phyloP scores from a whole-genome alignment of 2,329 filamentous ascomycete species.

The Tolypocladium tundrense region DNA sequence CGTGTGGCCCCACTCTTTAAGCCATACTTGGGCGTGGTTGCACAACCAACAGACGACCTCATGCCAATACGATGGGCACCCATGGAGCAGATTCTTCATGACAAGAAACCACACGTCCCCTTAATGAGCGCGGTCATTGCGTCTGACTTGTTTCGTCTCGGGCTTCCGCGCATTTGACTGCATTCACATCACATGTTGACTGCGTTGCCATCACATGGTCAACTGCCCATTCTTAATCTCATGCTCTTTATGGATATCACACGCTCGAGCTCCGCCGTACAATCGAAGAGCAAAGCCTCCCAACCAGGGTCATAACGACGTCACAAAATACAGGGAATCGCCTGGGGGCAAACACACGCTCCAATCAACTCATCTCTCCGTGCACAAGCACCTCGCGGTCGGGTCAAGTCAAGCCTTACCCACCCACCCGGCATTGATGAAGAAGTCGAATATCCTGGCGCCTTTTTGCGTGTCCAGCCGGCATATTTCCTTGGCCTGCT shows the following conservation, averaged over 20 bases:
- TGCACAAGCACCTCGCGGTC: neutral
- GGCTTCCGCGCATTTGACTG: neutral
- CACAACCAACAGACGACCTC: too few relatives aligned
- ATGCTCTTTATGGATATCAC: neutral
- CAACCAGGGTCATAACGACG: neutral
- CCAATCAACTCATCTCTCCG: neutral
- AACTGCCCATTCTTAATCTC: neutral
- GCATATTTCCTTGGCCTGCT: slow-evolving; percentile 80
- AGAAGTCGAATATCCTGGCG: slow-evolving; percentile 84
- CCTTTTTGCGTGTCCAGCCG: slow-evolving; percentile 77
- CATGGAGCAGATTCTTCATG: too few relatives aligned
- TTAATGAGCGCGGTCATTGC: neutral
- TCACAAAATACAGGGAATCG: neutral
- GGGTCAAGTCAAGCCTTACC: slow-evolving; percentile 55
- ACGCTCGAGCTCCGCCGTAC: neutral
- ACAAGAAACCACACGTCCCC: too few relatives aligned
- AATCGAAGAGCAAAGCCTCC: neutral
- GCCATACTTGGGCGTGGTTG: too few relatives aligned
- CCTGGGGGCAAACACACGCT: neutral
- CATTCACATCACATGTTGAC: neutral
- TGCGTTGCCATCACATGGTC: neutral
- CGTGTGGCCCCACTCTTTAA: neutral
- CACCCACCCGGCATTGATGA: slow-evolving; percentile 87
- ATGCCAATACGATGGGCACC: too few relatives aligned
- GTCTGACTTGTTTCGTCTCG: neutral